phyloP scores from a whole-genome alignment of 306 rosid species.

The Parietaria judaica region DNA sequence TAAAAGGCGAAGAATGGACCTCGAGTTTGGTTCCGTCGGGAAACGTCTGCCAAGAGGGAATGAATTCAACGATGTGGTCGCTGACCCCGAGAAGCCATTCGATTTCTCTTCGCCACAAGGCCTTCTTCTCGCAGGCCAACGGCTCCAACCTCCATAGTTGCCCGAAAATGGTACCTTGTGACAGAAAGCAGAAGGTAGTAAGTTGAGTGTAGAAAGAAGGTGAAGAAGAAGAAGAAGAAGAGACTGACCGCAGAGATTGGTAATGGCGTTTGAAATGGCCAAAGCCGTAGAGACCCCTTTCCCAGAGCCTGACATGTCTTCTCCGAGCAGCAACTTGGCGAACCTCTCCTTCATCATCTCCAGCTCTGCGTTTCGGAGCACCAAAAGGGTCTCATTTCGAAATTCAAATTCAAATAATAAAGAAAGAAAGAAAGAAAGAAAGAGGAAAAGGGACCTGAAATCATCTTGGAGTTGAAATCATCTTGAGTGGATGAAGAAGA shows the following conservation, averaged over 20 bases:
- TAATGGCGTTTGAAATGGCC: slow-evolving; percentile 51
- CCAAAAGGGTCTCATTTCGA: background rate
- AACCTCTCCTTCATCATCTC: slow-evolving; percentile 61
- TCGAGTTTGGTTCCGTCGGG: slow-evolving; percentile 47
- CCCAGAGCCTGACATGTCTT: slow-evolving; percentile 61
- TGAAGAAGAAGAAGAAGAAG: background rate
- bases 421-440: background rate
- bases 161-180: slow-evolving; percentile 44
- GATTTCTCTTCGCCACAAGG: slow-evolving; percentile 56
- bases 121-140: slow-evolving; percentile 35
- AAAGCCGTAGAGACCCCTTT: slow-evolving; percentile 49
- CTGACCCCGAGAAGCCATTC: slow-evolving; percentile 50
- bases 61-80: slow-evolving; percentile 45
- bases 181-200: background rate
- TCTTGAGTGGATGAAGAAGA: slow-evolving; percentile 33
- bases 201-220: background rate
- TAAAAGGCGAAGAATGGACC: slow-evolving; percentile 18
- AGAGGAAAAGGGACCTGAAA: slow-evolving; percentile 44
- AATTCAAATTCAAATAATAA: background rate
- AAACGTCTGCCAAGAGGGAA: slow-evolving; percentile 48
- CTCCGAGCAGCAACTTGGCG: slow-evolving; percentile 50
- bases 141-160: slow-evolving; percentile 58
- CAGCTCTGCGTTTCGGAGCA: slow-evolving; percentile 21
- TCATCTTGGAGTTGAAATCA: slow-evolving; percentile 33
- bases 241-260: slow-evolving; percentile 48